Evolutionary conservation across 1,139 yeast genomes (phyloP), one percentile per base, ranked within the genome.

Genomic region (Geotrichum restrictum): DNA sequence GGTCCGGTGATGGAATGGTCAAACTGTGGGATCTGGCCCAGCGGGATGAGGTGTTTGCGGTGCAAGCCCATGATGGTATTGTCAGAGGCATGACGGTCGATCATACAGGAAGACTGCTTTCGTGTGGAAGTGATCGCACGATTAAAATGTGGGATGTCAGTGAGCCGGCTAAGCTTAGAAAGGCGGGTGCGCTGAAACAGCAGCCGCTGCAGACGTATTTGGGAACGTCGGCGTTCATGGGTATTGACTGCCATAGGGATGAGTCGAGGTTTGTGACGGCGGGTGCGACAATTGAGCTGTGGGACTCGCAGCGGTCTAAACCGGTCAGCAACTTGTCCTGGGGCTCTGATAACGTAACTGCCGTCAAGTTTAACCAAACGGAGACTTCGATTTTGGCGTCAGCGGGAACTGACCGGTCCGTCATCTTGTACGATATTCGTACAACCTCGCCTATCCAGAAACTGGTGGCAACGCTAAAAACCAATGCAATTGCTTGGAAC

Each of bases 401-500:
- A 57, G 82, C 96, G 1, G 98, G 98, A 4, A 81, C 91, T 49
- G 98, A 93, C 68, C 85, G 95, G 61, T 85, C 96, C 1, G 77
- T 93, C 52, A 93, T 93, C 1, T 73, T 94, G 47, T 93, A 94
- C 69, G 99, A 94, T 69, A 76, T 88, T 51, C 80, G 98, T 63
- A 88, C 97, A n/a, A 82, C 86, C 63, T 79, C 95, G 1, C 96
- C 98, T 11, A 82, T 94, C 2, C 98, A 94, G 67, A 91, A 89
- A 68, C 81, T 93, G 56, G 87, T 85, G 44, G 88, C 95, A 29
- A 75, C 81, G 29, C 75, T 93, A 77, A 78, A 95, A 63, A 87
- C 94, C 22, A 94, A 94, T 69, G 78, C 94, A 44, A 76, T 94
- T 32, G 78, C 91, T 52, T 94, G 98, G 98, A 93, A 94, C 69